Base-by-base conservation (phyloP, 2,329 filamentous ascomycete genomes). In the Sporothrix euskadiensis region DNA sequence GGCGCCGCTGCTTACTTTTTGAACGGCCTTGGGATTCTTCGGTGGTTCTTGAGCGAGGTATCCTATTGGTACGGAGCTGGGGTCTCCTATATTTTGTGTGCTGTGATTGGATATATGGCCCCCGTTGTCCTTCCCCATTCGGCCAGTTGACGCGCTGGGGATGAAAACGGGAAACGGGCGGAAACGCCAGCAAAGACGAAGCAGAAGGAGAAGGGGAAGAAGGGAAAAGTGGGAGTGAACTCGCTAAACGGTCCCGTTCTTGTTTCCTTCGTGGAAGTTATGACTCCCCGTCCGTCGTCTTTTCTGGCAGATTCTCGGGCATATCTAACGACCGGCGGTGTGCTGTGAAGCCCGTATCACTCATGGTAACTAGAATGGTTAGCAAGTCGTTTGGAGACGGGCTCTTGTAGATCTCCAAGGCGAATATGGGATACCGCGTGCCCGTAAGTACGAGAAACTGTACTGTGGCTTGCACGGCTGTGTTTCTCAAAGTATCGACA, bases 1-100 rank as follows among this genome's bases (percentile, higher is more conserved):
- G 39, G 30, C 32, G 52, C 52, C 47, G 52, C 35, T 71, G 69
- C 69, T 71, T 59, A 71, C 54, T 59, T 71, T 61, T 71, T 32
- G 52, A 16, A 44, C 35, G 61, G 61, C 12, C 54, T 4, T 32
- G 22, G 10, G 52, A 56, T 49, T 70, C 35, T 16, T 26, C 8
- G 44, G 44, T 49, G 44, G 44, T 19, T n/a, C 47, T 57, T 32
- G 32, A n/a, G 3, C 16, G 9, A 52, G 26, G 14, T n/a, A 22
- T 30, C 63, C 41, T n/a, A 49, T 32, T 68, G 63, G 63, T 49
- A 52, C 63, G 63, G 39, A 65, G 39, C 39, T 32, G 44, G 39
- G 7, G 3, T n/a, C 22, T 41, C 30, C 7, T n/a, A 19, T 10
- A 7, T 39, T 54, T n/a, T 54, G 16, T 32, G 26, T 39, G 47